Evolutionary conservation across 345 rosid genomes (phyloP).

Genomic region (Erysimum cheiranthoides): DNA sequence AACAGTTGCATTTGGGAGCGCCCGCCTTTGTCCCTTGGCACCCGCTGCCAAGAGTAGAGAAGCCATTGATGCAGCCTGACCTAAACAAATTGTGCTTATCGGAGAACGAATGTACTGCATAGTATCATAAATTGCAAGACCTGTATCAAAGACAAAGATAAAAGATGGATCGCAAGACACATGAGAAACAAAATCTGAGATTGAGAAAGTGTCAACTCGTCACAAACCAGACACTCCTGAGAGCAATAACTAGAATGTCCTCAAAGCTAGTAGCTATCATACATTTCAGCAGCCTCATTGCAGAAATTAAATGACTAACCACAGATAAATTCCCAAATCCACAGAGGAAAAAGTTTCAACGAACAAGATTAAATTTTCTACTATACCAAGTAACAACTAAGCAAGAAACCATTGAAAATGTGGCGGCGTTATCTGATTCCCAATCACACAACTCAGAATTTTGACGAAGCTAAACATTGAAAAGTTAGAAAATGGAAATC

Average conservation of each 20-base stretch:
- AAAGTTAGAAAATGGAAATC: not conserved
- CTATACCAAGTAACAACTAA: slow-evolving; percentile 16
- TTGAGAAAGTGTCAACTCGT: not conserved
- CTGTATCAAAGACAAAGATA: slow-evolving; percentile 41
- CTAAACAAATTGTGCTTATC: slow-evolving; percentile 85
- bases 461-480: not conserved
- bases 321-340: not conserved
- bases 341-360: not conserved
- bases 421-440: not conserved
- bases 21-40: slow-evolving; percentile 84
- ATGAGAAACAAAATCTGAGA: not conserved
- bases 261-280: not conserved
- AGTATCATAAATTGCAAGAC: slow-evolving; percentile 96
- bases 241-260: no score
- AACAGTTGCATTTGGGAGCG: slow-evolving; percentile 89
- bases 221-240: slow-evolving; percentile 22
- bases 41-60: slow-evolving; percentile 98
- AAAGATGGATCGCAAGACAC: slow-evolving; percentile 16
- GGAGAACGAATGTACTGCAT: slow-evolving; percentile 98
- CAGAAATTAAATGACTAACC: slow-evolving; percentile 2
- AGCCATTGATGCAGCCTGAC: slow-evolving; percentile 99
- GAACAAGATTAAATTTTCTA: not conserved
- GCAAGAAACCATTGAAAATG: slow-evolving; percentile 1
- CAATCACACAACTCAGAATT: slow-evolving; percentile 7
- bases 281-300: slow-evolving; percentile 19